These are phyloP conservation scores for Ophiostoma piceae DNA, from an alignment of 2,329 filamentous ascomycete genomes.

Conservation along the genomic window DNA sequence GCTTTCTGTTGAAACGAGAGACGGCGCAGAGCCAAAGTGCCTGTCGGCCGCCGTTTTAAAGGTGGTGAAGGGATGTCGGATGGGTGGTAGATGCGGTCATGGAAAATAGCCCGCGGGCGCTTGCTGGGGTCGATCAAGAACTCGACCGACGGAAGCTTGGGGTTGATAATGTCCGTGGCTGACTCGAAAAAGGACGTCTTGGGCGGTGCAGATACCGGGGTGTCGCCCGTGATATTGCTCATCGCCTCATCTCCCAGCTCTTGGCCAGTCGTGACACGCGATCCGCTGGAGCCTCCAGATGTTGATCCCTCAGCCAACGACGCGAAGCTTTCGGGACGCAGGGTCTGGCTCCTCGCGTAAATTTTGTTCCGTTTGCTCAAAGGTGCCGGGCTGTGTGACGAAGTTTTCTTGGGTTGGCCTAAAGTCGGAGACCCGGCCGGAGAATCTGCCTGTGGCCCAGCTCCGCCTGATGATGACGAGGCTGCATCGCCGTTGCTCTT, in stretches of 20 bases:
- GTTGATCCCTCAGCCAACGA: constrained; percentile 33
- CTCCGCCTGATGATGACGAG: background rate
- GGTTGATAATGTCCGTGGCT: constrained; percentile 85
- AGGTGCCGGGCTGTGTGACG: constrained; percentile 13
- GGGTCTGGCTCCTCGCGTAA: constrained; percentile 71
- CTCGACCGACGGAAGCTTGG: constrained; percentile 72
- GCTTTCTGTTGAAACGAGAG: constrained; percentile 23
- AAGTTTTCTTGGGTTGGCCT: background rate
- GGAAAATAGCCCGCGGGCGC: constrained; percentile 86
- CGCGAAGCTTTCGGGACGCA: constrained; percentile 42
- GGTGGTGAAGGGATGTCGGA: constrained; percentile 84
- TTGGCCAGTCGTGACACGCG: constrained; percentile 47
- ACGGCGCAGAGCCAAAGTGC: constrained; percentile 32
- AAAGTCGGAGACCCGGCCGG: background rate
- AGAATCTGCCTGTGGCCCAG: background rate
- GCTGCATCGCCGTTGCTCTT: constrained; percentile 37
- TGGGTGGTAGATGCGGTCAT: constrained; percentile 92
- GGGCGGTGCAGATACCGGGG: constrained; percentile 64
- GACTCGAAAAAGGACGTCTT: constrained; percentile 93
- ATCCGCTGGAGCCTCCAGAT: constrained; percentile 27
- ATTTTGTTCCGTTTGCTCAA: constrained; percentile 60
- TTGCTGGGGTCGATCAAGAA: constrained; percentile 79
- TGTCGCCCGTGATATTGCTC: constrained; percentile 32
- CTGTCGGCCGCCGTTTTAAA: constrained; percentile 46
- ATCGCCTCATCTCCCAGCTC: constrained; percentile 36